phyloP scores from a whole-genome alignment of 2,329 filamentous ascomycete genomes.

The Aspergillus phoenicis region DNA sequence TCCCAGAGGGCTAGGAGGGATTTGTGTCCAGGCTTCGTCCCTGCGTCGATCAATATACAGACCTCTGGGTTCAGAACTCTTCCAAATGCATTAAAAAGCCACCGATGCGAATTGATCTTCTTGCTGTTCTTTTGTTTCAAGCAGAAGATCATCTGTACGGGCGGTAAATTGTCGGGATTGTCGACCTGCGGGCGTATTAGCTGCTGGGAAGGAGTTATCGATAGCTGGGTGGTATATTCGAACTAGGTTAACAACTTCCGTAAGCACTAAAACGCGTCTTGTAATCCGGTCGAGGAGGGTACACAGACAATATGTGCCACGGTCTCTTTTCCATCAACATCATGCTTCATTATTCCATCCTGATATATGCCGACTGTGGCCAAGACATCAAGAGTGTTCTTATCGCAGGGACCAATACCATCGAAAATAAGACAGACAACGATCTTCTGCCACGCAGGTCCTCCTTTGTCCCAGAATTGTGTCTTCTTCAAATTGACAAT shows the following conservation, averaged over 20 bases:
- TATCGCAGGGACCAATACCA: conserved; percentile 96
- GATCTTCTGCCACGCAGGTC: conserved; percentile 98
- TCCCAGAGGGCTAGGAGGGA: conserved; percentile 94
- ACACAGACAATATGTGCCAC: conserved; percentile 72
- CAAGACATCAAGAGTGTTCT: conserved; percentile 87
- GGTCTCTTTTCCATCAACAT: conserved; percentile 95
- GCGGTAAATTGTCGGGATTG: conserved; percentile 79
- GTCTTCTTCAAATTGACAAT: conserved; percentile 99
- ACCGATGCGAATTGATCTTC: conserved; percentile 99
- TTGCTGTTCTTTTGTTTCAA: conserved; percentile 98
- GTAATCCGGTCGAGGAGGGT: no score
- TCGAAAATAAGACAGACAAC: conserved; percentile 97
- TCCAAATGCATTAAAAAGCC: conserved; percentile 97
- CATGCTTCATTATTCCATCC: conserved; percentile 97
- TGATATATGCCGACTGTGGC: conserved; percentile 96
- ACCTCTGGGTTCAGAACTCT: conserved; percentile 96
- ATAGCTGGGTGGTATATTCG: conserved; percentile 97
- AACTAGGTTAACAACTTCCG: conserved; percentile 51
- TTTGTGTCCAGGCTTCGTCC: conserved; percentile 91
- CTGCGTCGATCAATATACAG: conserved; percentile 92
- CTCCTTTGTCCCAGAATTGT: conserved; percentile 99
- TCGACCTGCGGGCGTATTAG: conserved; percentile 90
- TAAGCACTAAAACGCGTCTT: no score
- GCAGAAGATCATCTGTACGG: conserved; percentile 99
- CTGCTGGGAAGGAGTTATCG: conserved; percentile 95